Conservation (phyloP, 192 early-diverging fungal species). For the Lunasporangiospora selenospora region DNA sequence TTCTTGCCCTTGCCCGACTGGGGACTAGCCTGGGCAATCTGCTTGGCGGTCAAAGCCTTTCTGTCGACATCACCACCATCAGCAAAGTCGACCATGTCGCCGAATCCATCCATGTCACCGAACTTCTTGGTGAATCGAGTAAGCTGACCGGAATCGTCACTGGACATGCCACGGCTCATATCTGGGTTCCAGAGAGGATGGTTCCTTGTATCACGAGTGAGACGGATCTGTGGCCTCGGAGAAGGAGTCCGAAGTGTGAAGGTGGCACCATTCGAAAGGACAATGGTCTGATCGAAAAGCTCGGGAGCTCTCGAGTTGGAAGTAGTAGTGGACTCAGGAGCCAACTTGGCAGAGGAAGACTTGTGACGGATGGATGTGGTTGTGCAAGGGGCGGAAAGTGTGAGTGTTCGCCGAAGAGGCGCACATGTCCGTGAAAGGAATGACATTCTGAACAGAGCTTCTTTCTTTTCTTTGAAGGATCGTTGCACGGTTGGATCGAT, state of each 20-base stretch:
- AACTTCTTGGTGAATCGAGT: slow-evolving; percentile 84
- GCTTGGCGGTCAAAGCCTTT: slow-evolving; percentile 42
- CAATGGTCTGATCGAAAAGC: slow-evolving; percentile 83
- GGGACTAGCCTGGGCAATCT: slow-evolving; percentile 26
- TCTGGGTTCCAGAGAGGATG: slow-evolving; percentile 94
- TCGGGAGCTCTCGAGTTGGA: slow-evolving; percentile 72
- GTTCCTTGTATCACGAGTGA: slow-evolving; percentile 93
- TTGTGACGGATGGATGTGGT: no score
- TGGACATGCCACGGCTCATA: slow-evolving; percentile 55
- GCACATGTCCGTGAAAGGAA: no score
- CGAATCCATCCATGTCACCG: slow-evolving; percentile 67
- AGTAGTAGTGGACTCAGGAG: no score
- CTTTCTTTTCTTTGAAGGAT: no score
- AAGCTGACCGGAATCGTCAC: slow-evolving; percentile 82
- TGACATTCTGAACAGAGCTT: no score
- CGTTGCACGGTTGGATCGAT: no score
- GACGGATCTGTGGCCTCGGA: slow-evolving; percentile 81
- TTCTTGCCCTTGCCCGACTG: slow-evolving; percentile 31
- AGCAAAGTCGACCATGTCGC: slow-evolving; percentile 56
- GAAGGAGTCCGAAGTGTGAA: slow-evolving; percentile 84
- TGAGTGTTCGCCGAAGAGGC: no score
- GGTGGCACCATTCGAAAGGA: slow-evolving; percentile 90
- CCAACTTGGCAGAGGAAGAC: no score
- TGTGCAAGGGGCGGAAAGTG: no score
- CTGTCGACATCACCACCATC: slow-evolving; percentile 49